Conservation (phyloP, 2,329 filamentous ascomycete species). For the Dothistroma septosporum region DNA sequence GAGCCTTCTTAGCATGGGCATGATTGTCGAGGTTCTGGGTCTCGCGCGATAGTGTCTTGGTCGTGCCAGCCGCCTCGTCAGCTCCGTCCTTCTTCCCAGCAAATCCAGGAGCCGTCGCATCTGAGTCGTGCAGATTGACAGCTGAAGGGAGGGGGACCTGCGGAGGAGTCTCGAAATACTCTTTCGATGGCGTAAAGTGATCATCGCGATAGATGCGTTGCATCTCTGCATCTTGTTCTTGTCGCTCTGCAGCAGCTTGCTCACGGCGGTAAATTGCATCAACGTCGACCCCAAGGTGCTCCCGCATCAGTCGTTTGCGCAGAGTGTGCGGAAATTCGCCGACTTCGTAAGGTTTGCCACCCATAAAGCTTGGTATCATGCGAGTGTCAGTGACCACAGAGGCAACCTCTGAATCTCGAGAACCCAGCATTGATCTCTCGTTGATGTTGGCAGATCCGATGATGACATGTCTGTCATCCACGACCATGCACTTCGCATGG, state of each 20-base stretch:
- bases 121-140: slow-evolving; percentile 27
- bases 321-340: slow-evolving; percentile 90
- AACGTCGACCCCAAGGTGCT: slow-evolving; percentile 92
- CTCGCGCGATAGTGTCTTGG: slow-evolving; percentile 15
- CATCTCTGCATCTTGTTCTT: slow-evolving; percentile 60
- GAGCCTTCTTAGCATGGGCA: slow-evolving; percentile 15
- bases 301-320: slow-evolving; percentile 88
- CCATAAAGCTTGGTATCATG: slow-evolving; percentile 90
- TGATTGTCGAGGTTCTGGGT: slow-evolving; percentile 6
- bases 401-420: slow-evolving; percentile 86
- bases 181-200: slow-evolving; percentile 11
- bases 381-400: slow-evolving; percentile 88
- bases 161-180: slow-evolving; percentile 34
- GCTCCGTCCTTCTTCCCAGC: slow-evolving; percentile 12
- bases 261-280: slow-evolving; percentile 63
- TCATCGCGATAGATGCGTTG: slow-evolving; percentile 33
- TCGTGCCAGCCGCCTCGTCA: slow-evolving; percentile 19
- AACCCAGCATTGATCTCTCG: slow-evolving; percentile 90
- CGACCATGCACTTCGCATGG: slow-evolving; percentile 93
- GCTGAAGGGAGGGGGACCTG: slow-evolving; percentile 30
- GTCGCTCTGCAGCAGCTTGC: slow-evolving; percentile 30
- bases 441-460: slow-evolving; percentile 99
- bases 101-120: slow-evolving; percentile 13
- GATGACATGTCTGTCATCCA: slow-evolving; percentile 86
- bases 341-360: slow-evolving; percentile 79